Evolutionary conservation across 192 early-diverging fungal genomes (phyloP).

Genomic region (Pilaira anomala): DNA sequence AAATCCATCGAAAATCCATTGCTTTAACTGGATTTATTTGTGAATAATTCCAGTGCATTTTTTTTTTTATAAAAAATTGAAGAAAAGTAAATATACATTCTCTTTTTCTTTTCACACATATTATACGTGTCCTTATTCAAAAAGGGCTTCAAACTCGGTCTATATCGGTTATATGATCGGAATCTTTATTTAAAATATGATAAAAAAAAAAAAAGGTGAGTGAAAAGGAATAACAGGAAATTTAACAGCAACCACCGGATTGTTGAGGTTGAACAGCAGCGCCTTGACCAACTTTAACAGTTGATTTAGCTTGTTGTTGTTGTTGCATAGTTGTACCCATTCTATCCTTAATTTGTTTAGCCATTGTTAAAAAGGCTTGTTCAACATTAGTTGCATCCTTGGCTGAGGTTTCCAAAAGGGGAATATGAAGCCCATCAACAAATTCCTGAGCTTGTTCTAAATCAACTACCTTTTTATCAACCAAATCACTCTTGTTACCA

Average conservation of each 20-base stretch:
- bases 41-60: too few species aligned
- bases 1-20: too few species aligned
- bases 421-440: slow-evolving; percentile 81
- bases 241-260: slow-evolving; percentile 40
- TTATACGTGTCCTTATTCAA: too few species aligned
- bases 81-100: too few species aligned
- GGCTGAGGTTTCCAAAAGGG: slow-evolving; percentile 96
- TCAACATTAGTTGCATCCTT: slow-evolving; percentile 98
- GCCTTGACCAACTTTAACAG: slow-evolving; percentile 39
- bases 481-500: slow-evolving; percentile 98
- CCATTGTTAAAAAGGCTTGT: slow-evolving; percentile 99
- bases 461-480: slow-evolving; percentile 85
- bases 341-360: slow-evolving; percentile 99
- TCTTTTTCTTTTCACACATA: too few species aligned
- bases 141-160: too few species aligned
- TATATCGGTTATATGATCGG: too few species aligned
- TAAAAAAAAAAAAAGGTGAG: neutral
- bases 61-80: too few species aligned
- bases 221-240: neutral
- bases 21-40: too few species aligned
- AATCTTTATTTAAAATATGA: too few species aligned
- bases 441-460: slow-evolving; percentile 70
- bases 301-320: slow-evolving; percentile 32
- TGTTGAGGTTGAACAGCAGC: slow-evolving; percentile 38
- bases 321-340: slow-evolving; percentile 36